These are phyloP conservation scores for Cyclotella cryptica DNA, from an alignment of 108 stramenopile genomes.

Conservation along the genomic window DNA sequence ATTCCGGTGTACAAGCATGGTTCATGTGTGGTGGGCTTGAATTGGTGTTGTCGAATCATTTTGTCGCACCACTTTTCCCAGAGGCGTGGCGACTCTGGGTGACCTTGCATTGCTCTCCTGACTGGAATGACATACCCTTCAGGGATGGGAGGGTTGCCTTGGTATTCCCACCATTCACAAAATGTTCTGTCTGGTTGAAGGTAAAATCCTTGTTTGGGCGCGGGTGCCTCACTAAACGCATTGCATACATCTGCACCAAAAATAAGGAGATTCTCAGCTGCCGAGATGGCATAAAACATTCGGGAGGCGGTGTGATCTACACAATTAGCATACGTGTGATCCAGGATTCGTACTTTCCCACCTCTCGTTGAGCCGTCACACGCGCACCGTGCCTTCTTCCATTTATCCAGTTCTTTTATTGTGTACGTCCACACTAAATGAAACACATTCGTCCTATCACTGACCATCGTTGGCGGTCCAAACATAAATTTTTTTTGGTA, in stretches of 20 bases:
- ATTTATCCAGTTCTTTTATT: not conserved
- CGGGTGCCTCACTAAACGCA: too few species aligned
- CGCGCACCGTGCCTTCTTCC: not conserved
- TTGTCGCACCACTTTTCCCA: too few species aligned
- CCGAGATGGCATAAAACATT: not conserved
- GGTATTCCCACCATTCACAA: slow-evolving; percentile 2
- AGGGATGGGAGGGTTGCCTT: not conserved
- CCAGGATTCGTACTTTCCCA: not conserved
- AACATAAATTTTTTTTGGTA: not conserved
- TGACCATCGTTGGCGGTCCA: not conserved
- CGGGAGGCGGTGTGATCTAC: slow-evolving; percentile 11
- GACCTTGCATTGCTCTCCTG: not conserved
- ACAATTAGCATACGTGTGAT: slow-evolving; percentile 24
- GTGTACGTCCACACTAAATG: slow-evolving; percentile 4
- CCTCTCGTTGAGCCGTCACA: slow-evolving; percentile 1
- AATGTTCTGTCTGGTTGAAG: slow-evolving; percentile 7
- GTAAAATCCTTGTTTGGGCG: not conserved
- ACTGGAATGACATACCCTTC: slow-evolving; percentile 1
- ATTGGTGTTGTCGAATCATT: too few species aligned
- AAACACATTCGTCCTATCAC: not conserved
- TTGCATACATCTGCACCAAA: slow-evolving; percentile 13
- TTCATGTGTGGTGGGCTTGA: too few species aligned
- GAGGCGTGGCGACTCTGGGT: slow-evolving; percentile 10
- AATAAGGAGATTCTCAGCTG: slow-evolving; percentile 1
- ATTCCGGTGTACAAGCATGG: too few species aligned